phyloP scores from a whole-genome alignment of 2,329 filamentous ascomycete species.

The Phaeosphaeriaceae sp. region DNA sequence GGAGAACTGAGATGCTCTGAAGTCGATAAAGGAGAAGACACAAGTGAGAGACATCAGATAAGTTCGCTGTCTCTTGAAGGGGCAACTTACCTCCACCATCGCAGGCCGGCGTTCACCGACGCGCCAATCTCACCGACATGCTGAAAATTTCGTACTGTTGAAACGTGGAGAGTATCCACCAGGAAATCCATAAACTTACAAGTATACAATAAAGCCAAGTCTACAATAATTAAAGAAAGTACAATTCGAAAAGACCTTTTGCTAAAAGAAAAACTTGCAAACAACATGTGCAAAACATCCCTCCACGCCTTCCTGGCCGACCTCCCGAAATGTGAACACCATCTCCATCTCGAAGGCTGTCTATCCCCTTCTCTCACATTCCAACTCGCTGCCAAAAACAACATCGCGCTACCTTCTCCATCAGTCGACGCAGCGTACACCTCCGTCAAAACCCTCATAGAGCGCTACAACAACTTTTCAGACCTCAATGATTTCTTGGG shows the following conservation, averaged over 20 bases:
- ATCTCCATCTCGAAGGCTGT: conserved; percentile 80
- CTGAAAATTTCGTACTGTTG: conserved; percentile 3
- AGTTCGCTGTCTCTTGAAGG: no score
- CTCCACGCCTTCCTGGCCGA: conserved; percentile 28
- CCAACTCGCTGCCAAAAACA: conserved; percentile 70
- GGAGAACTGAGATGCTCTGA: no score
- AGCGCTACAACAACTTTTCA: conserved; percentile 71
- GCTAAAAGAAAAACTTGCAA: no score
- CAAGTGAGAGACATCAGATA: no score
- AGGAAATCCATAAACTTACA: background rate
- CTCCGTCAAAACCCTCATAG: conserved; percentile 64
- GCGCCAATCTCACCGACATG: background rate
- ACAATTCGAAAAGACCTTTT: no score
- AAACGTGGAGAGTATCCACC: background rate
- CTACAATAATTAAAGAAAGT: no score
- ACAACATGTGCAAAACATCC: conserved; percentile 27
- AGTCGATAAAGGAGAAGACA: no score
- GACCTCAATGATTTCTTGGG: conserved; percentile 79
- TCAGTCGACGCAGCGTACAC: conserved; percentile 67
- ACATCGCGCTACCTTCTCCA: conserved; percentile 61
- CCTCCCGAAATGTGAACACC: conserved; percentile 82
- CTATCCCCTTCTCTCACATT: conserved; percentile 75
- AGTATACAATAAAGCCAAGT: background rate
- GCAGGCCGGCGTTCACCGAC: conserved; percentile 6
- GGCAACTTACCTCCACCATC: background rate